These are phyloP conservation scores for Cardiospermum halicacabum DNA, from an alignment of 345 rosid genomes.

Conservation along the genomic window DNA sequence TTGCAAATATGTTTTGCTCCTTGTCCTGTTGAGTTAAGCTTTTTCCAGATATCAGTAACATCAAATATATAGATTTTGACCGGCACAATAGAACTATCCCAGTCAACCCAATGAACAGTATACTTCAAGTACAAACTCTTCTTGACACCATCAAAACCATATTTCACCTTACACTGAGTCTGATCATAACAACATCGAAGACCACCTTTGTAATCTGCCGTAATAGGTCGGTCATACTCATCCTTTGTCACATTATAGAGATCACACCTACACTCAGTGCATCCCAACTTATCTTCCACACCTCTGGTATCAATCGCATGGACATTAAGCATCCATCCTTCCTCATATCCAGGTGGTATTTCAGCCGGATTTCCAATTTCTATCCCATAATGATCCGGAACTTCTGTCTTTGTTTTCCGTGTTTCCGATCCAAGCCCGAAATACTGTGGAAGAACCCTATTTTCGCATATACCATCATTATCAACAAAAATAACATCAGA, in stretches of 20 bases:
- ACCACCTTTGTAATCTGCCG: slow-evolving; percentile 67
- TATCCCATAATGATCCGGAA: slow-evolving; percentile 87
- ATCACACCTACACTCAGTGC: slow-evolving; percentile 73
- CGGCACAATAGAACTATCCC: slow-evolving; percentile 57
- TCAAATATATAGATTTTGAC: slow-evolving; percentile 67
- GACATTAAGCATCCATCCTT: slow-evolving; percentile 69
- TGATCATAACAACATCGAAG: slow-evolving; percentile 60
- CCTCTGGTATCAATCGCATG: slow-evolving; percentile 91
- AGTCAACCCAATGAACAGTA: slow-evolving; percentile 66
- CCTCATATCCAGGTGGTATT: slow-evolving; percentile 62
- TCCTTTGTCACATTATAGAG: slow-evolving; percentile 66
- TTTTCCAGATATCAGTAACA: slow-evolving; percentile 63
- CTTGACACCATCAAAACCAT: slow-evolving; percentile 44
- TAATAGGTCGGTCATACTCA: slow-evolving; percentile 39
- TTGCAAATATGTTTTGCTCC: slow-evolving; percentile 48
- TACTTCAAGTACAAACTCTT: slow-evolving; percentile 58
- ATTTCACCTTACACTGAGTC: slow-evolving; percentile 51
- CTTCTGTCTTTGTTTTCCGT: slow-evolving; percentile 45
- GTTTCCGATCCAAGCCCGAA: slow-evolving; percentile 91
- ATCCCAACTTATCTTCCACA: slow-evolving; percentile 62
- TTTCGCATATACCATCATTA: slow-evolving; percentile 70
- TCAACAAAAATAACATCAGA: slow-evolving; percentile 25
- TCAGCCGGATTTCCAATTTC: slow-evolving; percentile 63
- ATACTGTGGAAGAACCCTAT: slow-evolving; percentile 33
- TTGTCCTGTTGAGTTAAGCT: slow-evolving; percentile 28